Base-by-base conservation (phyloP, 129 eudicot species). In the Saposhnikovia divaricata region DNA sequence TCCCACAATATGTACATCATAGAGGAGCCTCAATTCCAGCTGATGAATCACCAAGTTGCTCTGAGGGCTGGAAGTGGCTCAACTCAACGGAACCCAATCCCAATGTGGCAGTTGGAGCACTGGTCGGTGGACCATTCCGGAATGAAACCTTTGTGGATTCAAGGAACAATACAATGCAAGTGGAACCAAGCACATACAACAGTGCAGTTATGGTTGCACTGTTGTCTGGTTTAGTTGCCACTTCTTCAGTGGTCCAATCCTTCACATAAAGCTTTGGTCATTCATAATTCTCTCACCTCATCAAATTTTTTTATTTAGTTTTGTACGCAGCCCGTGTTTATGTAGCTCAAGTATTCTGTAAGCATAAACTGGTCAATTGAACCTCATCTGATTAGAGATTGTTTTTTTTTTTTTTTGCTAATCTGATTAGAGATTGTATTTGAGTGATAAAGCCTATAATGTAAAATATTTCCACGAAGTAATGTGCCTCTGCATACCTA, bases 11-110 rank as follows among this genome's bases (percentile, higher is more conserved):
- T 61, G 98, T 94, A 74, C 98, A 94, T 85, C 98, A 94, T 65
- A 85, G 98, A 84, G 98, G 98, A 81, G 98, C 98, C 78, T 95
- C 98, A 18, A 95, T 95, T 77, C 98, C 98, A 2, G 57, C 78
- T 6, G 91, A 90, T 83, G 90, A 89, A 79, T 87, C 83, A 47
- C 84, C 96, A 27, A 61, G 85, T 8, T 95, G 98, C 83, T 83
- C 85, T 27, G 87, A 90, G 23, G 98, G 98, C 31, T 95, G 90
- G 87, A 72, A 87, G 50, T 95, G 93, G 92, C 98, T 95, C 9
- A 85, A 87, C 1, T 90, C 96, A 0, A 71, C 80, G 9, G 68
- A 89, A 44, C 98, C 98, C 7, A 95, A 95, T 74, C 98, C 98
- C 6, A 95, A 95, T 38, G 83, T 92, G 14, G 97, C 97, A 13